phyloP scores from a whole-genome alignment of 768 basidiomycete genomes.

The Rhodosporidiobolus odoratus region DNA sequence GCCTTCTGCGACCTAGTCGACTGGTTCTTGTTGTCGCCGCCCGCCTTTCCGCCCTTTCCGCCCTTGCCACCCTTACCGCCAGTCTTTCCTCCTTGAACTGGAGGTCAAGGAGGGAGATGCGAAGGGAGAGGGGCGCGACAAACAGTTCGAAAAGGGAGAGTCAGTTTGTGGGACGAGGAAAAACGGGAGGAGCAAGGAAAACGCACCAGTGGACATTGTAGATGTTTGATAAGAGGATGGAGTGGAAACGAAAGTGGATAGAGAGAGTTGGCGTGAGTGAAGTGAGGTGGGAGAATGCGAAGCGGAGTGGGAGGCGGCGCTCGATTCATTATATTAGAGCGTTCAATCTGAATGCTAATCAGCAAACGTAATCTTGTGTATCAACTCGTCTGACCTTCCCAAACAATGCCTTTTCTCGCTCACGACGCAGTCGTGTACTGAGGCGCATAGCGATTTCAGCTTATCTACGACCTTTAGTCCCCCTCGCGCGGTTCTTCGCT shows the following conservation, averaged over 20 bases:
- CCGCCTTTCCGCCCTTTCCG: conserved; percentile 46
- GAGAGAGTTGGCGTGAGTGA: background rate
- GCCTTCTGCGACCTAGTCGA: conserved; percentile 67
- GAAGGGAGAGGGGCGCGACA: background rate
- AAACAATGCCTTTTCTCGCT: no score
- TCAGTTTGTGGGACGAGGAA: background rate
- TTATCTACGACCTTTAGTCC: background rate
- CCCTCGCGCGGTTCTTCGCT: background rate
- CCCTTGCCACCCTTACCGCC: conserved; percentile 47
- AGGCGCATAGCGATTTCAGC: no score
- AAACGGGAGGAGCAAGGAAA: background rate
- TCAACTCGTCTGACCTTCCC: no score
- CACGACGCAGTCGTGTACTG: no score
- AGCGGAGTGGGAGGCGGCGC: background rate
- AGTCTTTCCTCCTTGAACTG: conserved; percentile 31
- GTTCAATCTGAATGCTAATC: no score
- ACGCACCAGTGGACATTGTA: conserved; percentile 8
- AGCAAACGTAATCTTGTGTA: no score
- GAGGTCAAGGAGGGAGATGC: background rate
- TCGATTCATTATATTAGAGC: no score
- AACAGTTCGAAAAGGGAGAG: background rate
- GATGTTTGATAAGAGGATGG: background rate
- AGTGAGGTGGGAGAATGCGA: background rate
- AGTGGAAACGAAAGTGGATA: background rate
- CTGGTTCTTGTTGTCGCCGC: conserved; percentile 46